phyloP scores from a whole-genome alignment of 352 stramenopile genomes.

The Saprolegnia parasitica region DNA sequence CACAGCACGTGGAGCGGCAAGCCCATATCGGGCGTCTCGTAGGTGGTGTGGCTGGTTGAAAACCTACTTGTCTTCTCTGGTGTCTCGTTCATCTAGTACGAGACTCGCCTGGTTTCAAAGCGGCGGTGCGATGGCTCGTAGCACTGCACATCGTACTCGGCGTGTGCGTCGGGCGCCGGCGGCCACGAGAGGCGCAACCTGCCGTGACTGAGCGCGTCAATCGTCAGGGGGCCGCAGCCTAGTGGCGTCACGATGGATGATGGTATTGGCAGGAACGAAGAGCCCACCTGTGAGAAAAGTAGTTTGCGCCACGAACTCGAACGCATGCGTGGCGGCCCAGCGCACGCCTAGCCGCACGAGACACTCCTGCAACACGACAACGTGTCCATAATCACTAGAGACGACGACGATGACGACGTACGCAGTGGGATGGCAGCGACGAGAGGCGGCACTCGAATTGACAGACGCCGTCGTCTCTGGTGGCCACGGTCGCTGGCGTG shows the following conservation, averaged over 20 bases:
- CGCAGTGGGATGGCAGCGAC: not conserved
- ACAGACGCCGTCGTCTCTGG: not conserved
- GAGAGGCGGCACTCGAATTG: not conserved
- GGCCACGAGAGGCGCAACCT: not conserved
- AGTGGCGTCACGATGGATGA: not conserved
- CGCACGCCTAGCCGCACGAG: not conserved
- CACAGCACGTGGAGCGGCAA: constrained; percentile 7
- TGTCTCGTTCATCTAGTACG: too few relatives aligned
- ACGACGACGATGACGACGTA: not conserved
- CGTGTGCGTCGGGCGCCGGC: not conserved
- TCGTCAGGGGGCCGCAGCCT: constrained; percentile 1
- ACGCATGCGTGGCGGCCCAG: not conserved
- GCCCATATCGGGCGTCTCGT: not conserved
- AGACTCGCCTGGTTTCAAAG: not conserved
- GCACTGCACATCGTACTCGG: constrained; percentile 4
- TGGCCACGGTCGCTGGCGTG: not conserved
- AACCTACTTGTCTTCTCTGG: not conserved
- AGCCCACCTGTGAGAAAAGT: constrained; percentile 12
- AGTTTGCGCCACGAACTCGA: not conserved
- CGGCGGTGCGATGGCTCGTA: not conserved
- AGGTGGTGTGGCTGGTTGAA: not conserved
- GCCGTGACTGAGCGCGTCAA: not conserved
- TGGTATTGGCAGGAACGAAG: not conserved
- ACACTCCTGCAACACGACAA: not conserved
- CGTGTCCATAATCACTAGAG: not conserved